Evolutionary conservation across 208 protist genomes (phyloP).

Genomic region (Angomonas deanei): DNA sequence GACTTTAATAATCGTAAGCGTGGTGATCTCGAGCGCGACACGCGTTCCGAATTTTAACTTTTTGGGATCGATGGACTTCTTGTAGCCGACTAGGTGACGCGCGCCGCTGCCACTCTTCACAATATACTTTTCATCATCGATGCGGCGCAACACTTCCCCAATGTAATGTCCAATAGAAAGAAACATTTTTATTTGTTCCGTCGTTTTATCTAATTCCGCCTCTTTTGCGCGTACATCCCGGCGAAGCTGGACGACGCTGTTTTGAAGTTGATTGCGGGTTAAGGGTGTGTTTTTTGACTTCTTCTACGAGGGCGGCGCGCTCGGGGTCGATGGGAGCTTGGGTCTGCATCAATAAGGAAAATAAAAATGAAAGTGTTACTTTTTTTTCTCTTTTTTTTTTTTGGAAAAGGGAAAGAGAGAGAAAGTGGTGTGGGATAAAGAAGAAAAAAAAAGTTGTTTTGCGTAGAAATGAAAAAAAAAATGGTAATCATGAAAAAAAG

Average conservation of each 20-base stretch:
- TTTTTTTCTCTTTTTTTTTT: neutral
- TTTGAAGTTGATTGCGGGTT: constrained; percentile 50
- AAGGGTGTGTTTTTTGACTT: constrained; percentile 54
- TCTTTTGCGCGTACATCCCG: constrained; percentile 64
- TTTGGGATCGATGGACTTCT: constrained; percentile 92
- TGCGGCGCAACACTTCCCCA: constrained; percentile 97
- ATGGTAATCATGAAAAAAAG: too few species aligned
- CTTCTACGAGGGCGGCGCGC: constrained; percentile 41
- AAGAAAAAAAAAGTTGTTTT: too few species aligned
- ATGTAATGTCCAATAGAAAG: constrained; percentile 98
- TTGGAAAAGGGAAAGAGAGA: neutral
- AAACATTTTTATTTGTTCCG: constrained; percentile 97
- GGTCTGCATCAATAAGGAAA: constrained; percentile 43
- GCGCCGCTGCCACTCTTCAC: constrained; percentile 98
- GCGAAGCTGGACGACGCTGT: constrained; percentile 36
- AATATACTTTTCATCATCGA: constrained; percentile 94
- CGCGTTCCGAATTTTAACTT: constrained; percentile 94
- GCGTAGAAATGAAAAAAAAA: too few species aligned
- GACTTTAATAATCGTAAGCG: constrained; percentile 98
- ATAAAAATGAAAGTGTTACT: constrained; percentile 6
- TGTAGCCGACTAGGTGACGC: constrained; percentile 98
- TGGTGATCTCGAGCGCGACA: constrained; percentile 99
- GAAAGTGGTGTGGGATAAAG: neutral
- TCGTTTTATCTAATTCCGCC: constrained; percentile 92
- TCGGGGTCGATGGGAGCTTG: constrained; percentile 43